Conservation (phyloP, 371 early-diverging fungal genomes). For the Mucor ambiguus region DNA sequence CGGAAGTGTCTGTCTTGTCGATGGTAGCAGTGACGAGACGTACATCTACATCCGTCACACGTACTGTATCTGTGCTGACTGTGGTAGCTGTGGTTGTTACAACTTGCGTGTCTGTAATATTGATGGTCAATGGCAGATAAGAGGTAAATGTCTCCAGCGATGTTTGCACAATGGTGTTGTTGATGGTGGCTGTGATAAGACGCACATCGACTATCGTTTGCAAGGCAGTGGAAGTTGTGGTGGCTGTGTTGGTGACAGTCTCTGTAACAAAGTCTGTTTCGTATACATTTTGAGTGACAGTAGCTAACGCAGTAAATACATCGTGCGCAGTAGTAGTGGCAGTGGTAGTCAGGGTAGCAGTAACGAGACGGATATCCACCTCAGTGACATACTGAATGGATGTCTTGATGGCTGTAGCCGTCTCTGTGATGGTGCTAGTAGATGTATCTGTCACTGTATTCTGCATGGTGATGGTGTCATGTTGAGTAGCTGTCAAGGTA, state of each 20-base stretch:
- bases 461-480: not conserved
- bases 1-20: not conserved
- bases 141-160: not conserved
- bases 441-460: not conserved
- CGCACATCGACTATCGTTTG: not conserved
- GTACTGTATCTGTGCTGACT: not conserved
- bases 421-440: not conserved
- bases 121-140: not conserved
- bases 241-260: not conserved
- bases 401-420: not conserved
- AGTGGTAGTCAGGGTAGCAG: slow-evolving; percentile 1
- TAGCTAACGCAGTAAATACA: not conserved
- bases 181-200: not conserved
- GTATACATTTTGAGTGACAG: not conserved
- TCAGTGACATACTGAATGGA: not conserved
- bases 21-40: slow-evolving; percentile 7
- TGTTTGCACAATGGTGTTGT: slow-evolving; percentile 2
- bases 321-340: not conserved
- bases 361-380: slow-evolving; percentile 1
- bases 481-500: not conserved
- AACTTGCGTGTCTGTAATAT: not conserved
- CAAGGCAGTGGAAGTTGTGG: not conserved
- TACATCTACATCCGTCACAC: not conserved
- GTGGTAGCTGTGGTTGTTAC: not conserved
- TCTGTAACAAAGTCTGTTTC: not conserved